phyloP scores from a whole-genome alignment of 331 rosid genomes.

The Arachis monticola region DNA sequence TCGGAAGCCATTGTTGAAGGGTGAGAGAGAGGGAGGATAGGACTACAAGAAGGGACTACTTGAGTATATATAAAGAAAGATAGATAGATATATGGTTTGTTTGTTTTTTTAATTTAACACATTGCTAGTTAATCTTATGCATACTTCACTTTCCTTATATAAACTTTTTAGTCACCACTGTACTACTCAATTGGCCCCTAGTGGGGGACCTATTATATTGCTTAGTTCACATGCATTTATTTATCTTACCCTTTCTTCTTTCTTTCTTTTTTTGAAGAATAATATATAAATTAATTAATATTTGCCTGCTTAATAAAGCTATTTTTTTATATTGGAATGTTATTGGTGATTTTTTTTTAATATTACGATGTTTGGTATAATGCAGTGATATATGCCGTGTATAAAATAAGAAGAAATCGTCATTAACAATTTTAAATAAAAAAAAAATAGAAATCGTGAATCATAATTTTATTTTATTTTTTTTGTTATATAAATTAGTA shows the following conservation, averaged over 20 bases:
- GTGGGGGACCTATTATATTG: conserved; percentile 42
- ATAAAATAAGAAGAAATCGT: too few species aligned
- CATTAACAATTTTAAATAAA: too few species aligned
- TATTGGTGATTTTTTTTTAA: too few species aligned
- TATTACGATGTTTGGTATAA: too few species aligned
- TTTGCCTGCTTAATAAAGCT: too few species aligned
- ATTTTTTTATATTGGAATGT: too few species aligned
- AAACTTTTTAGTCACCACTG: conserved; percentile 42
- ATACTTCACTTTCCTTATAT: conserved; percentile 36
- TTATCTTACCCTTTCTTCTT: background rate
- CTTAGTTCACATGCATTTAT: conserved; percentile 41
- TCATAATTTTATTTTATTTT: too few species aligned
- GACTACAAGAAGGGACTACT: conserved; percentile 41
- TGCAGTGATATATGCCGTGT: too few species aligned
- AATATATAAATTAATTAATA: too few species aligned
- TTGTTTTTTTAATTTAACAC: background rate
- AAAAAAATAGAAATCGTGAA: too few species aligned
- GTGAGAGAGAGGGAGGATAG: background rate
- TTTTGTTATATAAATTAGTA: too few species aligned
- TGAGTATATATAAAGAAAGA: conserved; percentile 40
- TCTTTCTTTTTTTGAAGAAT: background rate
- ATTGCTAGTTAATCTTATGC: conserved; percentile 25
- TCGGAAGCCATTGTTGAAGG: conserved; percentile 82
- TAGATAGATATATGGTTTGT: conserved; percentile 28
- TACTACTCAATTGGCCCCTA: conserved; percentile 44